Evolutionary conservation across 345 rosid genomes (phyloP).

Genomic region (Mallotus nudiflorus): DNA sequence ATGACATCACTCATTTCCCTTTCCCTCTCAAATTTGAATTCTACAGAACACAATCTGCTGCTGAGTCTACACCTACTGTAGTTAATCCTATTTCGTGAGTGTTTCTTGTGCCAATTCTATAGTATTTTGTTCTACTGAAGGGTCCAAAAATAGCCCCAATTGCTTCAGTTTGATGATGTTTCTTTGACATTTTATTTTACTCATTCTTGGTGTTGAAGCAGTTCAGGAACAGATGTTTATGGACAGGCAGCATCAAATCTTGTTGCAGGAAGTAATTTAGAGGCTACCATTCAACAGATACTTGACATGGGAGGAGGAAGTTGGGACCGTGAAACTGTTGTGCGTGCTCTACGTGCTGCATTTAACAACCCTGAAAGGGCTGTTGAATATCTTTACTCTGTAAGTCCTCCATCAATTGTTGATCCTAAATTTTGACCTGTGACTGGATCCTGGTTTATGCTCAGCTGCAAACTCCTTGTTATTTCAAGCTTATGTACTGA

Average conservation of each 20-base stretch:
- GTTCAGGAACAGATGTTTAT: conserved; percentile 19
- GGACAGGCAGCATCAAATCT: conserved; percentile 37
- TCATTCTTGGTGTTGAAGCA: conserved; percentile 10
- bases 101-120: conserved; percentile 7
- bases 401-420: conserved; percentile 11
- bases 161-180: not conserved
- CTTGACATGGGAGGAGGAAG: conserved; percentile 37
- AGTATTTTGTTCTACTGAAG: not conserved
- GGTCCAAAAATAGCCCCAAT: not conserved
- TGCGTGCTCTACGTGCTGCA: conserved; percentile 35
- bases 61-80: conserved; percentile 17
- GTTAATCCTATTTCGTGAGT: conserved; percentile 18
- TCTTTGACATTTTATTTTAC: not conserved
- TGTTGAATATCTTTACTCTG: conserved; percentile 36
- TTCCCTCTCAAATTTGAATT: not conserved
- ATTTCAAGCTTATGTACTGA: not conserved
- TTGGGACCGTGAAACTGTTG: conserved; percentile 29
- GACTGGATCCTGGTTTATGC: not conserved
- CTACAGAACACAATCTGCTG: conserved; percentile 21
- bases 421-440: not conserved
- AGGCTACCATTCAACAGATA: conserved; percentile 25
- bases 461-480: not conserved
- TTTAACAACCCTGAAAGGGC: conserved; percentile 37
- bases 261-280: conserved; percentile 29
- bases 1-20: not conserved